These are phyloP conservation scores for Kuraishia capsulata DNA, from an alignment of 805 yeast genomes.

Conservation along the genomic window DNA sequence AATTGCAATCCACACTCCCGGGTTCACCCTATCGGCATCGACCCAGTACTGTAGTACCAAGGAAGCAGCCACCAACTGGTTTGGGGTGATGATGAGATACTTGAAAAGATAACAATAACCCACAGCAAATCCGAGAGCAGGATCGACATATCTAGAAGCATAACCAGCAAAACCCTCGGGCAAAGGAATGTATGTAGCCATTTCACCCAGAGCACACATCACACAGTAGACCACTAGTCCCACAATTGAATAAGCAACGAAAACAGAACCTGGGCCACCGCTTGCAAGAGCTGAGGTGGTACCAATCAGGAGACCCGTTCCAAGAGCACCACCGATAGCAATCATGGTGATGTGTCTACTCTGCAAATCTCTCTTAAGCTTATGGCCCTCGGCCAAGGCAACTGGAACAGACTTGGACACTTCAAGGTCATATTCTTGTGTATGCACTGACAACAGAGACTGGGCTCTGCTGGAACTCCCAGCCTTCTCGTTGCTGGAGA, in stretches of 20 bases:
- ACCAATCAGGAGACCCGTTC: constrained; percentile 74
- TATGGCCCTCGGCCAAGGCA: constrained; percentile 31
- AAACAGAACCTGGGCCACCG: constrained; percentile 62
- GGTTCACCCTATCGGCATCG: constrained; percentile 32
- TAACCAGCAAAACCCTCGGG: constrained; percentile 50
- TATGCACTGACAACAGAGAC: constrained; percentile 17
- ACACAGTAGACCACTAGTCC: constrained; percentile 67
- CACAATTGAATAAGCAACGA: constrained; percentile 57
- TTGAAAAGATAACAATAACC: constrained; percentile 45
- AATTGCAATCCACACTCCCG: constrained; percentile 44
- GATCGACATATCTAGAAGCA: constrained; percentile 42
- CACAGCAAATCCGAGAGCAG: constrained; percentile 47
- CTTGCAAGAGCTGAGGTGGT: constrained; percentile 60
- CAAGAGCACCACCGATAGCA: constrained; percentile 78
- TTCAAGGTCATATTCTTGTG: constrained; percentile 38
- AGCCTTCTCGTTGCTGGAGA: background rate
- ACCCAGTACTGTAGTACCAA: constrained; percentile 48
- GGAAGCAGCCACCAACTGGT: constrained; percentile 49
- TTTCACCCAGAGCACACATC: constrained; percentile 48
- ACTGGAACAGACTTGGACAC: constrained; percentile 36
- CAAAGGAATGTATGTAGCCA: constrained; percentile 45
- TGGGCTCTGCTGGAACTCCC: background rate
- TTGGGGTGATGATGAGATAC: constrained; percentile 44
- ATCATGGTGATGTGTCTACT: constrained; percentile 49
- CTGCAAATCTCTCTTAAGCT: constrained; percentile 34